Base-by-base conservation (phyloP, 345 rosid genomes). In the Jatropha curcas region DNA sequence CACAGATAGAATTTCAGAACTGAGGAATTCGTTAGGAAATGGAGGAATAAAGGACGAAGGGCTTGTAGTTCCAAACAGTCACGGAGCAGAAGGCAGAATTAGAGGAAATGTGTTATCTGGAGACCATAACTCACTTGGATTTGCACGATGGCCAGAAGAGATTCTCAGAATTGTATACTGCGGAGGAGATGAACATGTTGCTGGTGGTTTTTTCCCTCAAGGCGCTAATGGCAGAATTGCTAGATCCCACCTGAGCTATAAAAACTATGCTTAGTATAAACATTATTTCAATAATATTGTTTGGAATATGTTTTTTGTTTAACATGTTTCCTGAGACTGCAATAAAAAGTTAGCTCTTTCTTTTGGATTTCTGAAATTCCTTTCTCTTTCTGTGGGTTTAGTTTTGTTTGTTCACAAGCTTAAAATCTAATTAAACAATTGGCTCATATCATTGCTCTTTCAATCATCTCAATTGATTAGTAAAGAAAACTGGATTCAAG, bases 191-290 rank as follows among this genome's bases (percentile, higher is more conserved):
- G 92, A 84, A 45, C 70, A 55, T 48, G 48, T 66, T 24, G 84
- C 88, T 1, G 92, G 91, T 17, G 91, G 97, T 5, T 91, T 91
- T 78, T 88, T 71, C 41, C 97, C 94, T 17, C 76, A 78, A 16
- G 97, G 92, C 56, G 94, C 75, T 56, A 53, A 81, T 71, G 94
- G 94, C 13, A 74, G 75, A 0, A 84, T 91, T 66, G 94, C 97
- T 16, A 81, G 45, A 60, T 85, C 89, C 43, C 59, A 83, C 28
- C 16, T 69, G 69, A 28, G 1, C 6, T n/a, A n/a, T n/a, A n/a
- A n/a, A n/a, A 34, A n/a, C 25, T 6, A 35, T 20, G 66, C 16
- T 6, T 37, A n/a, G n/a, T n/a, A n/a, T n/a, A 52, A 52, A 19
- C 25, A n/a, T 24, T 52, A 4, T n/a, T 24, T 52, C 45, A 41